Conservation (phyloP, 371 early-diverging fungal genomes). For the Mortierella sp. region DNA sequence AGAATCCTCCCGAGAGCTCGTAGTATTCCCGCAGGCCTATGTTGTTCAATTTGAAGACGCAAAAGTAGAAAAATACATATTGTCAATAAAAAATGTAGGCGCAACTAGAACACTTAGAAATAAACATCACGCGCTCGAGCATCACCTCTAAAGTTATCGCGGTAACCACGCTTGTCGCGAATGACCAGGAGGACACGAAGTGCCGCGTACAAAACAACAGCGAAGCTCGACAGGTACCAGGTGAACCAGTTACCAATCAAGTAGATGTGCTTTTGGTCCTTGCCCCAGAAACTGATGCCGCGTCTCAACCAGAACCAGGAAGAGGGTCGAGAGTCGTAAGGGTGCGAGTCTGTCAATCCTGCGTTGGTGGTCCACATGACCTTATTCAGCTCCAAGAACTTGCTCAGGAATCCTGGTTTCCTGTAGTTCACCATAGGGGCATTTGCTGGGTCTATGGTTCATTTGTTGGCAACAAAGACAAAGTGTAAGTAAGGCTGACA, state of each 20-base stretch:
- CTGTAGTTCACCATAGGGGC: constrained; percentile 61
- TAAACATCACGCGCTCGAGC: neutral
- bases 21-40: constrained; percentile 62
- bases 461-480: neutral
- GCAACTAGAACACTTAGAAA: neutral
- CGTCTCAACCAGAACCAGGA: constrained; percentile 89
- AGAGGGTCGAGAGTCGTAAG: constrained; percentile 86
- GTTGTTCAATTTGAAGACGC: neutral
- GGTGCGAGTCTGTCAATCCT: constrained; percentile 87
- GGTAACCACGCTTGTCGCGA: constrained; percentile 80
- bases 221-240: constrained; percentile 87
- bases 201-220: constrained; percentile 72
- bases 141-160: constrained; percentile 69
- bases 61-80: neutral
- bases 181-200: constrained; percentile 74
- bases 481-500: neutral
- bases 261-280: constrained; percentile 81
- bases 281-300: constrained; percentile 94
- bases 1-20: constrained; percentile 82
- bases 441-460: constrained; percentile 58
- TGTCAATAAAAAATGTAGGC: neutral
- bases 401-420: constrained; percentile 75
- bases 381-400: constrained; percentile 85
- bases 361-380: constrained; percentile 89
- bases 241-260: constrained; percentile 97